Evolutionary conservation across 495 filamentous ascomycete species (phyloP), one percentile per base, ranked within the genome.

Genomic region (Aspergillus olivimuriae): DNA sequence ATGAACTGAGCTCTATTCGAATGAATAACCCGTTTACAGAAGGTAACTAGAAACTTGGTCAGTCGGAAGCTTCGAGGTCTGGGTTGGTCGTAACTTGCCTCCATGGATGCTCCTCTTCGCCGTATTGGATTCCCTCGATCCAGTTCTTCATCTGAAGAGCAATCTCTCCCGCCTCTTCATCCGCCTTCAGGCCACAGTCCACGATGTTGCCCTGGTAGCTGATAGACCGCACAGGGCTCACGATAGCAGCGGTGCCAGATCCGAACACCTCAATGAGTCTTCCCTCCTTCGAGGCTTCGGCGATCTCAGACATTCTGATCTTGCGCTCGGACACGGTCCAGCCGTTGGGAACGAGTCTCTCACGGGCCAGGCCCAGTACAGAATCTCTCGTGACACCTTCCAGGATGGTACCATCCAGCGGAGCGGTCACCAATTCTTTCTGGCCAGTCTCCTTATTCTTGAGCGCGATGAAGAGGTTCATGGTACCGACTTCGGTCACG

Each of bases 91-190:
- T 21, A 32, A 50, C 66, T 62, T 61, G 71, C 68, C 87, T 89
- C 89, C 89, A 95, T 43, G 79, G 72, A 60, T 94, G 86, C 58
- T 84, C 73, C 63, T 94, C 89, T 53, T 94, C 89, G 34, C 92
- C 92, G 60, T 97, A 96, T 68, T 95, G 89, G 46, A 90, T 86
- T 33, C 72, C 82, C 68, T 95, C 89, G 49, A 98, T 95, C 92
- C 92, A 98, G 52, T 77, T 76, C 81, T 94, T 95, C 83, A 98
- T 87, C 62, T 75, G 74, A 52, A 76, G 69, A 33, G 92, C 80
- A 47, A 96, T 75, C 56, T 88, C 83, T 33, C 92, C 94, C 6
- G 84, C 86, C 66, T 98, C 92, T 63, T 92, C 77, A 28, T 80
- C 67, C 46, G 84, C 78, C 58, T 72, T 74, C 53, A 94, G 60